Base-by-base conservation (phyloP, 805 yeast genomes). In the Deakozyma indianensis region DNA sequence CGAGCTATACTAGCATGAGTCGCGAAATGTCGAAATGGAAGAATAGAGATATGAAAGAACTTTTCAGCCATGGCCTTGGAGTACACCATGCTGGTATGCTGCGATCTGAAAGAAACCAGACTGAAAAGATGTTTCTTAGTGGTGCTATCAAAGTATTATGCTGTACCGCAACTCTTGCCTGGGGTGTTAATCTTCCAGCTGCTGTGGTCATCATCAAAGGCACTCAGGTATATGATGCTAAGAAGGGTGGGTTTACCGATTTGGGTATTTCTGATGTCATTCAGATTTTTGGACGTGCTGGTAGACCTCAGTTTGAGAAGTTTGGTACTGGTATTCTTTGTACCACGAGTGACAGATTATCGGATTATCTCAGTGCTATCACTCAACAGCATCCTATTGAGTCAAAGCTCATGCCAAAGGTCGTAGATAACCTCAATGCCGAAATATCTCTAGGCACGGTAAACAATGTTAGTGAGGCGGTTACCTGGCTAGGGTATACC, bases 151-250 rank as follows among this genome's bases (percentile, higher is more conserved):
- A 80, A 48, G 97, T 92, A 0, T 66, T 92, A 16, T 83, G 94
- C 56, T 87, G 96, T 71, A 92, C 99, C 2, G 95, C 98, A 0
- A 92, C 99, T 0, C 73, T 92, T 48, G 99, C 99, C 0, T 92
- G 99, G 99, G 99, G 99, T 74, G 97, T 92, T 18, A 92, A 92
- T 58, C 68, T 92, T 48, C 98, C 99, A 1, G 98, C 98, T 4
- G 96, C 96, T 1, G 95, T 87, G 35, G 99, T 92, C 20, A 84
- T 92, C 50, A 78, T 92, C 25, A 92, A 92, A 56, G 99, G 99
- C 0, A 92, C 99, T 0, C 95, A 90, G 57, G 87, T 92, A 0
- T 92, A 92, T 58, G 94, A 92, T 59, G 73, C 97, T 0, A 85
- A 88, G 59, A 82, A 81, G 45, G 98, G 98, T 71, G 98, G 98